Base-by-base conservation (phyloP, 228 moss, liverwort and hornwort genomes). In the Sphagnum fallax region DNA sequence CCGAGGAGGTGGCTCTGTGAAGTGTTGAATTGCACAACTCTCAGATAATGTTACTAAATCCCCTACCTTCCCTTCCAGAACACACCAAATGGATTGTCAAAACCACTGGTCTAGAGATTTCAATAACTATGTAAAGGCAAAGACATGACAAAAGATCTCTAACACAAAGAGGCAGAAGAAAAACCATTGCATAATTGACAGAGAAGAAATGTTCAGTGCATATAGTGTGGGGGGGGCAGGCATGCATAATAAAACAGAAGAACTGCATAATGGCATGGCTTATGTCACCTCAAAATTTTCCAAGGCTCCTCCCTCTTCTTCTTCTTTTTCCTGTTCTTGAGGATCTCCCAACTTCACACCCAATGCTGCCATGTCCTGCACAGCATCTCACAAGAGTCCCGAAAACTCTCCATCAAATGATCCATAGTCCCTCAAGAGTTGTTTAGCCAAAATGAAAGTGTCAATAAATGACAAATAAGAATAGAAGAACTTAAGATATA, bases 1-100 rank as follows among this genome's bases (percentile, higher is more conserved):
- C 52, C 91, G 97, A 65, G 97, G 88, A 52, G 90, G 89, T 52
- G 91, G 75, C 73, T 93, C 97, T 15, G 97, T 98, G 71, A 85
- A 84, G 66, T 98, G 97, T 67, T 92, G 93, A 74, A 75, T 78
- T 59, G 93, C 75, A 72, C 69, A 78, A 18, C 90, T 84, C 68
- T 81, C 76, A 52, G 79, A 73, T 13, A 93, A 77, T 66, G 77
- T 51, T 60, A 98, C 69, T 69, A 18, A 51, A 87, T 90, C 90
- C 64, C 93, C 93, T 81, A 72, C 82, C 97, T 98, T 85, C 65
- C 69, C 74, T 69, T 53, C 62, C 79, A 79, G 47, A 74, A 62
- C 65, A 79, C 62, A 4, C 16, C 52, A 72, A 75, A 48, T 71
- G 51, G n/a, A 53, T 72, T 61, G 71, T 5, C 18, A 67, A 6